These are phyloP conservation scores for Paramyrothecium roridum DNA, from an alignment of 2,329 filamentous ascomycete genomes.

Conservation along the genomic window DNA sequence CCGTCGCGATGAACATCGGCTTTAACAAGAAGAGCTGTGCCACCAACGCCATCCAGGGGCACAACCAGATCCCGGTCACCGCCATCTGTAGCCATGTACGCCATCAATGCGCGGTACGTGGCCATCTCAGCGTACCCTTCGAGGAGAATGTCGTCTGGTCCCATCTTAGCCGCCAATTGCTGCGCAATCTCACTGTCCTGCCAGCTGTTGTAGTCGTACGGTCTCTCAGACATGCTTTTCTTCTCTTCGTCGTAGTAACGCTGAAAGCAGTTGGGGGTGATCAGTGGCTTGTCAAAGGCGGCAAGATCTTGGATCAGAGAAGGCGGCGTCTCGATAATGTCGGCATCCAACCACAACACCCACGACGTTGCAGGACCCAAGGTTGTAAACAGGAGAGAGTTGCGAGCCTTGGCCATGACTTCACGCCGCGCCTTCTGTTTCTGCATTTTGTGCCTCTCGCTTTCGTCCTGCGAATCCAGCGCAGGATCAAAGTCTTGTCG, in stretches of 20 bases:
- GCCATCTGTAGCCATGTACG: constrained; percentile 64
- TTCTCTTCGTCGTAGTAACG: constrained; percentile 69
- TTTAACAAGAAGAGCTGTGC: constrained; percentile 89
- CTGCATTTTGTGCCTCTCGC: constrained; percentile 84
- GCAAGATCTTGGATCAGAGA: constrained; percentile 90
- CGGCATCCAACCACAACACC: constrained; percentile 94
- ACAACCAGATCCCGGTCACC: constrained; percentile 62
- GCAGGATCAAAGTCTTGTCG: constrained; percentile 92
- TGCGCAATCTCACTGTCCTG: constrained; percentile 80
- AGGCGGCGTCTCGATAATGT: constrained; percentile 84
- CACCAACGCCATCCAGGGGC: constrained; percentile 87
- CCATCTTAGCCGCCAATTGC: constrained; percentile 75
- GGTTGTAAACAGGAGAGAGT: constrained; percentile 92
- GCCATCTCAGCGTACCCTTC: constrained; percentile 93
- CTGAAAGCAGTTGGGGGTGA: constrained; percentile 96
- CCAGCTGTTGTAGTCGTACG: constrained; percentile 99
- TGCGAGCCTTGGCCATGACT: constrained; percentile 90
- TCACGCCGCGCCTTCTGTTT: constrained; percentile 85
- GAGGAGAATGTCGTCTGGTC: constrained; percentile 84
- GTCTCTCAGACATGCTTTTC: constrained; percentile 69
- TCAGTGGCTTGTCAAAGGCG: constrained; percentile 80
- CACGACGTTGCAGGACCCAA: constrained; percentile 87
- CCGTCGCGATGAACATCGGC: constrained; percentile 96
- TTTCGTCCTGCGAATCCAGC: constrained; percentile 75
- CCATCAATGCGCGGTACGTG: constrained; percentile 90